Percentiles rank a stretch among this genome's conserved stretches.
phyloP scores from a whole-genome alignment of 495 filamentous ascomycete genomes.

The Parathielavia hyrcaniae region DNA sequence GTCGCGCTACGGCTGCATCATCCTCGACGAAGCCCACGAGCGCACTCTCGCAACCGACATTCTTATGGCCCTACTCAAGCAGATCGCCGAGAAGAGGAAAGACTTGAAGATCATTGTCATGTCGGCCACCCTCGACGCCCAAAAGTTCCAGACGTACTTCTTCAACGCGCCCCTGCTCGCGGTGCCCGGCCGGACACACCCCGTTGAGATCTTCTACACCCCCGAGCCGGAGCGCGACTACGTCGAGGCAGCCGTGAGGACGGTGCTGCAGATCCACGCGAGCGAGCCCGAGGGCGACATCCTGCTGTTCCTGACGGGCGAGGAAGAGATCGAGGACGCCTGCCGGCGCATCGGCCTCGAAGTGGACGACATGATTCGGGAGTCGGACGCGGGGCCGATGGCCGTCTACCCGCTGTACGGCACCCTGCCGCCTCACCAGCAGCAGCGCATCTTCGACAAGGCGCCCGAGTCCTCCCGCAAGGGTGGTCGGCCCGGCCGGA shows the following conservation, averaged over 20 bases:
- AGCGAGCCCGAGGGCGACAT: constrained; percentile 92
- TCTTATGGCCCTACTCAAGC: constrained; percentile 89
- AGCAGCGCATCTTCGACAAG: constrained; percentile 90
- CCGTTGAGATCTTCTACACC: constrained; percentile 98
- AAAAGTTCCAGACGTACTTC: constrained; percentile 99
- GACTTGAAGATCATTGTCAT: constrained; percentile 98
- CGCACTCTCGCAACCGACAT: constrained; percentile 93
- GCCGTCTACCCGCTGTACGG: constrained; percentile 92
- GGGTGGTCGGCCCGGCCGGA: constrained; percentile 83
- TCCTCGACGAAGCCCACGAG: constrained; percentile 97
- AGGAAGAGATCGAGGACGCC: constrained; percentile 98
- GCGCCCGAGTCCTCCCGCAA: constrained; percentile 65
- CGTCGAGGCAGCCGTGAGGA: constrained; percentile 87
- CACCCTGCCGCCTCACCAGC: constrained; percentile 81
- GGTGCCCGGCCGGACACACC: constrained; percentile 91
- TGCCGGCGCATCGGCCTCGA: constrained; percentile 85
- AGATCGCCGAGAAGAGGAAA: constrained; percentile 67
- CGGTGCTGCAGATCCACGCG: constrained; percentile 92
- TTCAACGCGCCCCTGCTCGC: constrained; percentile 86
- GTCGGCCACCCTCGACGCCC: constrained; percentile 93
- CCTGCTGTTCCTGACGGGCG: constrained; percentile 91
- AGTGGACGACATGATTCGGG: constrained; percentile 80
- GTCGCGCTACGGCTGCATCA: constrained; percentile 91
- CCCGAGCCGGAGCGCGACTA: constrained; percentile 95
- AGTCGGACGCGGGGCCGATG: constrained; percentile 84